A percentile compares a stretch with the other conserved stretches of the same genome.
These are phyloP conservation scores for Arthrobotrys sinensis DNA, from an alignment of 2,329 filamentous ascomycete genomes.

Conservation along the genomic window DNA sequence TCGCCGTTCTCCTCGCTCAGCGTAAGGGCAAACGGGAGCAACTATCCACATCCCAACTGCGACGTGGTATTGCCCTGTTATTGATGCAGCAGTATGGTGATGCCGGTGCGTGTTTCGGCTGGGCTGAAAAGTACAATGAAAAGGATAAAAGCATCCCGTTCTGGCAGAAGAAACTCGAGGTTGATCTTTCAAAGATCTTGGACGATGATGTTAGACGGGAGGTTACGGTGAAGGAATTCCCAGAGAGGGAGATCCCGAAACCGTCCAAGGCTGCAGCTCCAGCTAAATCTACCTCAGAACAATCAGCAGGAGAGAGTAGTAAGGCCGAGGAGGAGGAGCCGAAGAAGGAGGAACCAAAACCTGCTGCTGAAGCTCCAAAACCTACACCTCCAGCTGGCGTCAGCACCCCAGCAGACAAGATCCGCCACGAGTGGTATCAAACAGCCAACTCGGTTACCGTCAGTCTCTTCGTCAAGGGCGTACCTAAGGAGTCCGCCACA, in stretches of 20 bases:
- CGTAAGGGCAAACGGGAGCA: constrained; percentile 76
- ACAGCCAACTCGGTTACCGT: constrained; percentile 74
- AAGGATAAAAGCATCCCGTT: constrained; percentile 69
- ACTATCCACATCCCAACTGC: constrained; percentile 75
- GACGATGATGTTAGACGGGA: constrained; percentile 63
- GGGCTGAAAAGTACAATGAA: constrained; percentile 71
- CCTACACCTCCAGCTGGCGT: constrained; percentile 55
- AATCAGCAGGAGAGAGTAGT: constrained; percentile 51
- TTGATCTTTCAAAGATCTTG: constrained; percentile 62
- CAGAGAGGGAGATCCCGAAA: constrained; percentile 66
- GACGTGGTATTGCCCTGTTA: constrained; percentile 75
- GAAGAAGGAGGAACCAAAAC: constrained; percentile 33
- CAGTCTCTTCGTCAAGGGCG: constrained; percentile 76
- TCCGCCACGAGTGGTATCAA: constrained; percentile 80
- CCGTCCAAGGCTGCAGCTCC: constrained; percentile 66
- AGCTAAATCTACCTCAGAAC: constrained; percentile 11
- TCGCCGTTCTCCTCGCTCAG: constrained; percentile 69
- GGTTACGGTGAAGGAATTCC: constrained; percentile 63
- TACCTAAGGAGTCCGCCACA: constrained; percentile 73
- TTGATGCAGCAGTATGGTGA: constrained; percentile 74
- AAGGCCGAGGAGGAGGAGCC: constrained; percentile 57
- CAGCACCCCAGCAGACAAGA: constrained; percentile 72
- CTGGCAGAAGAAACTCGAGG: constrained; percentile 63
- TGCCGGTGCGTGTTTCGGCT: constrained; percentile 72
- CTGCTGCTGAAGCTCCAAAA: constrained; percentile 57